Conservation (phyloP, 306 rosid species). For the Trifolium repens region DNA sequence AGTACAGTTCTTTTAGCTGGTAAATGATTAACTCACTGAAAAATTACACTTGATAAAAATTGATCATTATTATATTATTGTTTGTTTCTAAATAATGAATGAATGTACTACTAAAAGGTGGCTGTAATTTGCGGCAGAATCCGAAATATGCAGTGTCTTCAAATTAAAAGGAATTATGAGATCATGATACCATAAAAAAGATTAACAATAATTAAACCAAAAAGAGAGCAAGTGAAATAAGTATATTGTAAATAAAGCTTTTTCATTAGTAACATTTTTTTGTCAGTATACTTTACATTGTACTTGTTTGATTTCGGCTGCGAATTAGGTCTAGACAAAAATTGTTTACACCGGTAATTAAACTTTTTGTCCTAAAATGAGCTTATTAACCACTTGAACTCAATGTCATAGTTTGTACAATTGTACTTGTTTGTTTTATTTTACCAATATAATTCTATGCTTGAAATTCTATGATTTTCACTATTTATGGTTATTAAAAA, state of each 20-base stretch:
- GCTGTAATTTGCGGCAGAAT: not conserved
- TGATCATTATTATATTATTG: not conserved
- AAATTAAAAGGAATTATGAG: not conserved
- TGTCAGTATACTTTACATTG: no score
- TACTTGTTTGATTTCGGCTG: no score
- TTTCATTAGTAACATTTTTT: no score
- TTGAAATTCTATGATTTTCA: not conserved
- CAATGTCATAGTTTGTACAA: no score
- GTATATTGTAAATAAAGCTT: not conserved
- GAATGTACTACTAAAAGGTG: not conserved
- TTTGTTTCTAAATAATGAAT: not conserved
- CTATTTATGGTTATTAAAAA: not conserved
- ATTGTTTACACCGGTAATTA: no score
- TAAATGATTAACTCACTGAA: not conserved
- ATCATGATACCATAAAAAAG: conserved; percentile 1
- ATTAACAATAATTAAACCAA: not conserved
- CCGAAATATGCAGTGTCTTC: not conserved
- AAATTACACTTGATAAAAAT: not conserved
- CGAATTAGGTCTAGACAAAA: no score
- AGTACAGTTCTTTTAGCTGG: not conserved
- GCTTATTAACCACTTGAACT: no score
- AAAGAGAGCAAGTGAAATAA: not conserved
- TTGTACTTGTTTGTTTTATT: not conserved
- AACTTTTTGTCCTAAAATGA: no score
- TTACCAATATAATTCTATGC: not conserved